Evolutionary conservation across 176 grass and related monocot species (phyloP), one percentile per base, ranked within the genome.

Genomic region (Zoysia japonica): DNA sequence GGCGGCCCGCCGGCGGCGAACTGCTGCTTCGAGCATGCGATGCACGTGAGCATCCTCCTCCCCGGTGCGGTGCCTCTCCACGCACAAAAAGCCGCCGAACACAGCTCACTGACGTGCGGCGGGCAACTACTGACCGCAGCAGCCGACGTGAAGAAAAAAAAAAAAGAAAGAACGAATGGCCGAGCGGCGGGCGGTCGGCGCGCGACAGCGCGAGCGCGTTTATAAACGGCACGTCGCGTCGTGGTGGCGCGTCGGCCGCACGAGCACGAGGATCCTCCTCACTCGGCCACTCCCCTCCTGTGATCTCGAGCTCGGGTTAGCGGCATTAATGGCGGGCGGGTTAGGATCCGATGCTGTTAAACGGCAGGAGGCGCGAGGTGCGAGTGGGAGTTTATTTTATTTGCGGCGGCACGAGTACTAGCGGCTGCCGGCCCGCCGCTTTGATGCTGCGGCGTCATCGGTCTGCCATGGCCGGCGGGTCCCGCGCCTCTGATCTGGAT

Each of bases 1-100:
- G 87, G 82, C 73, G 51, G 13, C 38, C 43, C 79, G 13, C 74
- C 82, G 49, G 48, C 83, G 75, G 71, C 87, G 42, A 90, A 79
- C 83, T 91, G 81, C 77, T 92, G 96, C 92, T 85, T 98, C 14
- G 96, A 91, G 81, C 96, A 98, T 7, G 92, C 90, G 82, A 98
- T 87, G 92, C 96, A 98, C 70, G 96, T 94, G 66, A 95, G 90
- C 96, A 98, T 98, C 85, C 85, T 51, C 20, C 60, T 1, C 40
- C 13, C 15, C 6, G 28, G 28, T 28, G 28, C 28, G 28, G 28
- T 28, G 28, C 28, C 28, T 28, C 28, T 28, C 28, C 28, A 28
- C 28, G 28, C 28, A 28, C 28, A 28, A 28, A 28, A 28, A 28
- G 4, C 6, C 5, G 55, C 55, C 16, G 17, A 78, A 5, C 55